Percentiles rank a stretch among this genome's conserved stretches.
These are phyloP conservation scores for Piper longum DNA, from an alignment of 164 flowering plant genomes.

Conservation along the genomic window DNA sequence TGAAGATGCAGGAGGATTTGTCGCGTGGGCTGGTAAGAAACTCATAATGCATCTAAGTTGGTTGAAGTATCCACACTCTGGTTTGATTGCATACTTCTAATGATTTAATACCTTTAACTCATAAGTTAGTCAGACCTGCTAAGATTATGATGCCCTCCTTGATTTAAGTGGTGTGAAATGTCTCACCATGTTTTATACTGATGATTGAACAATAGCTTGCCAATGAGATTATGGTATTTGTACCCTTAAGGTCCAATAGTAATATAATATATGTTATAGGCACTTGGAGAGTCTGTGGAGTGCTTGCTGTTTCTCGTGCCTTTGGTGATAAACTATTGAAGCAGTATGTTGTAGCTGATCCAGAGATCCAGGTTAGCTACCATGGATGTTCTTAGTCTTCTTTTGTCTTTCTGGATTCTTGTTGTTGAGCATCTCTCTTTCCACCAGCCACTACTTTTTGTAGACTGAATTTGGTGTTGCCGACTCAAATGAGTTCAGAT, in stretches of 20 bases:
- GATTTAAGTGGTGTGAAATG: not conserved
- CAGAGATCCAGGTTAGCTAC: constrained; percentile 70
- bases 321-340: constrained; percentile 95
- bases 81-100: not conserved
- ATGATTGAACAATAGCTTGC: too few relatives aligned
- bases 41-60: too few relatives aligned
- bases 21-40: constrained; percentile 89
- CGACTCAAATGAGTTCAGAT: too few relatives aligned
- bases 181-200: not conserved
- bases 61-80: not conserved
- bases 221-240: too few relatives aligned
- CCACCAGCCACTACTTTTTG: not conserved
- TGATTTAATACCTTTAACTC: too few relatives aligned
- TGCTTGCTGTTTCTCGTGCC: constrained; percentile 99
- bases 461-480: too few relatives aligned
- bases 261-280: constrained; percentile 21
- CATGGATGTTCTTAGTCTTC: not conserved
- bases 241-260: too few relatives aligned
- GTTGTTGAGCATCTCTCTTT: not conserved
- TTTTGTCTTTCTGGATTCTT: not conserved
- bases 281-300: constrained; percentile 99
- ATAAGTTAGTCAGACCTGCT: too few relatives aligned
- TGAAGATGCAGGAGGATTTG: constrained; percentile 98
- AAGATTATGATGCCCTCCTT: not conserved
- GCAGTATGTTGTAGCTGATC: constrained; percentile 97